Base-by-base conservation (phyloP, 495 filamentous ascomycete species). In the Mycothermus thermophilus region DNA sequence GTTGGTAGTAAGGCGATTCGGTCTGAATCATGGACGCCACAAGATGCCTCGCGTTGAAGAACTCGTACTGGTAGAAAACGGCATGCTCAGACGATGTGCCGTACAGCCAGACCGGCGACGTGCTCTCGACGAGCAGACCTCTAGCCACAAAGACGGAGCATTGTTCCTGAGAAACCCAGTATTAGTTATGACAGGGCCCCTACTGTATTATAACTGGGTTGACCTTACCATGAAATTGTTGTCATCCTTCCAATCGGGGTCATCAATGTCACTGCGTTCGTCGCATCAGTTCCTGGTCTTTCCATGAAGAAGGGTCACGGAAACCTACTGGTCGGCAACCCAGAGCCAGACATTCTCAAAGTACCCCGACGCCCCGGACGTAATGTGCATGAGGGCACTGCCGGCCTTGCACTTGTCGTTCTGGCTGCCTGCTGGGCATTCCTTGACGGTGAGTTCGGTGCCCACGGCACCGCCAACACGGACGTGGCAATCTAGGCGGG, bases 251-350 rank as follows among this genome's bases (percentile, higher is more conserved):
- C 23, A 8, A 1, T 24, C 27, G 27, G 94, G 84, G 29, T 93
- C 74, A 44, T 84, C 80, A 10, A 60, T n/a, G n/a, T n/a, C n/a
- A n/a, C n/a, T n/a, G n/a, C n/a, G n/a, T n/a, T n/a, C n/a, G n/a
- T n/a, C n/a, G n/a, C n/a, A n/a, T n/a, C n/a, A n/a, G n/a, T n/a
- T n/a, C n/a, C n/a, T n/a, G n/a, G n/a, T n/a, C n/a, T n/a, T n/a
- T n/a, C n/a, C n/a, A n/a, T n/a, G n/a, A n/a, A n/a, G n/a, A n/a
- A n/a, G n/a, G n/a, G n/a, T n/a, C n/a, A n/a, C n/a, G n/a, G n/a
- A n/a, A n/a, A n/a, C n/a, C n/a, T n/a, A n/a, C n/a, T 95, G 87
- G 51, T 95, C 87, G 1, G 83, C 73, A 17, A 82, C 80, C 87
- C 87, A 95, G 50, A 79, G 76, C 87, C 87, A 95, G 32, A 71